A percentile compares a stretch with the other conserved stretches of the same genome.
Evolutionary conservation across 257 asterid species (phyloP).

Genomic region (Rhazya stricta): DNA sequence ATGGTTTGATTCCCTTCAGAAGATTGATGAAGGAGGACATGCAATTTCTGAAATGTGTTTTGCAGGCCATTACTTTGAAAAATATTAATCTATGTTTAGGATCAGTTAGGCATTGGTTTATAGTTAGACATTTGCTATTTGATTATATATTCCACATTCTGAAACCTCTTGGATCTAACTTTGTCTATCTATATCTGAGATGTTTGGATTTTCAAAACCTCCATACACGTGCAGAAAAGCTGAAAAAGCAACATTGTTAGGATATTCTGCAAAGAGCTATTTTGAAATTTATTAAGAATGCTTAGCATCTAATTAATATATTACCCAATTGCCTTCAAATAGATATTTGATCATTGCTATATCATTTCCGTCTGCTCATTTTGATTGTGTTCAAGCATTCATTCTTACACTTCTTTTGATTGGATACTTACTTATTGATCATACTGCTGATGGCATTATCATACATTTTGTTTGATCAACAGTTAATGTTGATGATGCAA

Average conservation of each 20-base stretch:
- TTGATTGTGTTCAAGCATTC: background rate
- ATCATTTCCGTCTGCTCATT: background rate
- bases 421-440: background rate
- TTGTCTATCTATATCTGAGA: background rate
- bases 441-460: conserved; percentile 8
- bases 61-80: background rate
- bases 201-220: background rate
- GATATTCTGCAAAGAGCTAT: background rate
- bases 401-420: background rate
- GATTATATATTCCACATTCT: background rate
- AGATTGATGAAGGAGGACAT: background rate
- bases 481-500: conserved; percentile 98
- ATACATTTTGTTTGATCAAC: conserved; percentile 20
- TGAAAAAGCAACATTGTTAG: background rate
- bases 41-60: background rate
- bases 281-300: background rate
- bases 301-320: background rate
- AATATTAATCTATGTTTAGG: background rate
- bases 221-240: background rate
- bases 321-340: background rate
- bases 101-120: background rate
- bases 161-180: background rate
- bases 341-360: background rate
- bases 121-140: background rate
- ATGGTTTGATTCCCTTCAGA: background rate